A percentile compares a stretch with the other conserved stretches of the same genome.
phyloP scores from a whole-genome alignment of 2,329 filamentous ascomycete species.

The Xylaria arbuscula region DNA sequence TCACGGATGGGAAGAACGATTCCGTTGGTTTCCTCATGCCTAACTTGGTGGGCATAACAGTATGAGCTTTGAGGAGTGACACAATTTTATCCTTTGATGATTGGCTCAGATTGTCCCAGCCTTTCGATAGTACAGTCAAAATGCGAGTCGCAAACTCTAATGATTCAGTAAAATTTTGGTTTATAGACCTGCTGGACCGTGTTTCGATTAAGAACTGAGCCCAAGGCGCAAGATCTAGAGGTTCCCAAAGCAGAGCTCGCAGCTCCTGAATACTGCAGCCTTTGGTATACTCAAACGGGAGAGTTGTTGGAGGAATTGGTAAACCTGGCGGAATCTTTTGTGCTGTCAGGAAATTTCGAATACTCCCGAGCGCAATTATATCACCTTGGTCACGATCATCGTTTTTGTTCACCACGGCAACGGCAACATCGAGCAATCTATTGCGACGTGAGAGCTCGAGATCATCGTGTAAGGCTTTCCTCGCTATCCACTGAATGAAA shows the following conservation, averaged over 20 bases:
- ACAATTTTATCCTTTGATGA: slow-evolving; percentile 73
- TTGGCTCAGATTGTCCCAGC: slow-evolving; percentile 83
- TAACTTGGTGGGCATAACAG: slow-evolving; percentile 88
- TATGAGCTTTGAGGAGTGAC: slow-evolving; percentile 71
- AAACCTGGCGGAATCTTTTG: slow-evolving; percentile 83
- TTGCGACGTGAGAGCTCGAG: slow-evolving; percentile 76
- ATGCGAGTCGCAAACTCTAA: slow-evolving; percentile 81
- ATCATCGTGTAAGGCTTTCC: slow-evolving; percentile 76
- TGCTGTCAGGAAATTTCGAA: slow-evolving; percentile 80
- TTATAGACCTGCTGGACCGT: slow-evolving; percentile 66
- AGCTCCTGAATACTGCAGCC: slow-evolving; percentile 74
- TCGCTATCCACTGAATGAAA: slow-evolving; percentile 86
- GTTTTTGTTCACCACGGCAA: slow-evolving; percentile 73
- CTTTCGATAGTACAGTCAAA: slow-evolving; percentile 83
- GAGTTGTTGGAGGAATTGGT: slow-evolving; percentile 82
- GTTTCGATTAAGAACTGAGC: slow-evolving; percentile 81
- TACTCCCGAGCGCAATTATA: slow-evolving; percentile 80
- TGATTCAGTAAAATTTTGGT: slow-evolving; percentile 77
- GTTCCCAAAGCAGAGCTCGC: slow-evolving; percentile 84
- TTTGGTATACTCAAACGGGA: slow-evolving; percentile 86
- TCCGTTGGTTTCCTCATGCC: slow-evolving; percentile 89
- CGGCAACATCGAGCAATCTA: slow-evolving; percentile 80
- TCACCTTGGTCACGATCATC: slow-evolving; percentile 68
- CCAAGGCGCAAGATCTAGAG: slow-evolving; percentile 88
- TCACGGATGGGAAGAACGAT: slow-evolving; percentile 93